These are phyloP conservation scores for Dimargaris verticillata DNA, from an alignment of 192 early-diverging fungal genomes.

Conservation along the genomic window DNA sequence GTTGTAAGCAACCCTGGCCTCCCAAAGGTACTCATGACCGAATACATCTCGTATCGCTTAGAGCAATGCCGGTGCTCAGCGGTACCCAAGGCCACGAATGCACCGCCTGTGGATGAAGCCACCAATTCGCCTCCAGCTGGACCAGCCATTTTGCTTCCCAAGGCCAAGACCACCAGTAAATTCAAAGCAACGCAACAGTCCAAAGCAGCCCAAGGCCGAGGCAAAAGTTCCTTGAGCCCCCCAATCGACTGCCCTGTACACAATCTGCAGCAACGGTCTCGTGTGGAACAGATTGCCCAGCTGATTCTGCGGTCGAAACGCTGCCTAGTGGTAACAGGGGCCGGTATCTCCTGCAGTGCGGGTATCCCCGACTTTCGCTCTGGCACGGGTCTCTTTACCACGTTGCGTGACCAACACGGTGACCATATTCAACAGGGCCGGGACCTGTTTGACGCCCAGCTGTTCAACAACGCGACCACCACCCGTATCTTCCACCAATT, in stretches of 20 bases:
- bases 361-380: slow-evolving; percentile 87
- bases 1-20: too few relatives aligned
- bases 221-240: too few relatives aligned
- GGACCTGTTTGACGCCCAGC: slow-evolving; percentile 72
- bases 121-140: too few relatives aligned
- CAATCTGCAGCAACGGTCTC: not conserved
- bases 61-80: too few relatives aligned
- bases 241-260: not conserved
- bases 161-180: too few relatives aligned
- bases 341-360: slow-evolving; percentile 77
- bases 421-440: slow-evolving; percentile 49
- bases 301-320: slow-evolving; percentile 27
- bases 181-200: too few relatives aligned
- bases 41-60: too few relatives aligned
- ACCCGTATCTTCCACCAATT: slow-evolving; percentile 59
- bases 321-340: slow-evolving; percentile 59
- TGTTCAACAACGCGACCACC: slow-evolving; percentile 48
- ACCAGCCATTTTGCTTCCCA: too few relatives aligned
- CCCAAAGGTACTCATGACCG: too few relatives aligned
- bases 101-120: too few relatives aligned
- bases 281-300: slow-evolving; percentile 14
- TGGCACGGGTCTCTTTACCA: slow-evolving; percentile 65
- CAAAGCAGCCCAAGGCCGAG: too few relatives aligned
- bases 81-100: too few relatives aligned
- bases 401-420: slow-evolving; percentile 63